phyloP scores from a whole-genome alignment of 257 asterid genomes.

The Catharanthus roseus region DNA sequence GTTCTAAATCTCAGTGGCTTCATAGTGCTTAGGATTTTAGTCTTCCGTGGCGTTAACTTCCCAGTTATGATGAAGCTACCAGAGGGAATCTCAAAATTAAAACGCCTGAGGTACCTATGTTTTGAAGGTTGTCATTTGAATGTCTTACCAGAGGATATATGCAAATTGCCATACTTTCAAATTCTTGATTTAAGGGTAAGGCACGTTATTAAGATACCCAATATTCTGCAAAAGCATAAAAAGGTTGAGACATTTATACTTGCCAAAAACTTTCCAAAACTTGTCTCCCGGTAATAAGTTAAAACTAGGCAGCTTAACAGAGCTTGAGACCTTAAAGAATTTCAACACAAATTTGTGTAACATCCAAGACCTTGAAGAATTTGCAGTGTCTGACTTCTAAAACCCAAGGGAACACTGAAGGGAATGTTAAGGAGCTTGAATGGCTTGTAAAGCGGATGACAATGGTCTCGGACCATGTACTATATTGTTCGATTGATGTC shows the following conservation, averaged over 20 bases:
- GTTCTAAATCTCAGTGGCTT: conserved; percentile 9
- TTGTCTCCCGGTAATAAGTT: not conserved
- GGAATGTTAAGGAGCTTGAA: not conserved
- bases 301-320: conserved; percentile 4
- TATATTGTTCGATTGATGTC: not conserved
- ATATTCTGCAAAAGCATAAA: conserved; percentile 11
- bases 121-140: conserved; percentile 10
- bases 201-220: conserved; percentile 2
- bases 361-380: conserved; percentile 5
- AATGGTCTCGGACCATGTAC: not conserved
- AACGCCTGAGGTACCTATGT: conserved; percentile 20
- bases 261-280: conserved; percentile 2
- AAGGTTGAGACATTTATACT: conserved; percentile 7
- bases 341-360: not conserved
- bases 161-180: conserved; percentile 7
- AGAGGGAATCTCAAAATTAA: conserved; percentile 19
- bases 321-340: conserved; percentile 16
- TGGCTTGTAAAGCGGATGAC: not conserved
- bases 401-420: not conserved
- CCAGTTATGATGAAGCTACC: conserved; percentile 18
- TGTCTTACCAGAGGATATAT: not conserved
- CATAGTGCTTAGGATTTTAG: conserved; percentile 24
- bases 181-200: conserved; percentile 24
- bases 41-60: conserved; percentile 24
- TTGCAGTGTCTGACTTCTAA: not conserved